Evolutionary conservation across 257 asterid species (phyloP), one percentile per base, ranked within the genome.

Genomic region (Solanum bulbocastanum): DNA sequence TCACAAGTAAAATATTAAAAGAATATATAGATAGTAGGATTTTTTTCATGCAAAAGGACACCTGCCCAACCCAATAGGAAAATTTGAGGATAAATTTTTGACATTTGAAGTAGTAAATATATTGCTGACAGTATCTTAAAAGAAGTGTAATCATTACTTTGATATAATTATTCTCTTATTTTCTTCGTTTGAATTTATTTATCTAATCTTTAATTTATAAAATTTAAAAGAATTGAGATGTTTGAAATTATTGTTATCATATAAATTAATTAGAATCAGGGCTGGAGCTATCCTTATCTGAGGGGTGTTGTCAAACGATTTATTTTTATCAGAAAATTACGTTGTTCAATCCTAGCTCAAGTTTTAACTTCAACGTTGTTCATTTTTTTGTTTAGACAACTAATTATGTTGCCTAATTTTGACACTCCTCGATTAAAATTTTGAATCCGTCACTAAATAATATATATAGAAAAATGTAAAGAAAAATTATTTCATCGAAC

Each of bases 1-100:
- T 68, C 74, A 68, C 74, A 68, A 68, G 20, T 49, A 39, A 5
- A 8, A 39, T 40, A 40, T 40, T 49, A 12, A 5, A 5, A 52
- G 33, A 22, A 65, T 16, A 69, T 71, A 71, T 6, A 15, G n/a
- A 30, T 4, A 69, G 40, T 69, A 69, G 22, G 18, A 8, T 5
- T 32, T 18, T 8, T 68, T 36, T 36, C 82, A 74, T 22, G 32
- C 20, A 74, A 74, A 74, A 74, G 82, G 82, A 74, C 82, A 74
- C 82, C 82, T 74, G 82, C 49, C 2, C 10, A 10, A 74, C 22
- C 83, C 83, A 76, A 39, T 76, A 39, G 83, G 83, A 76, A 39
- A 76, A 39, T 23, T 76, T 76, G 83, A 76, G 83, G 83, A 39
- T 76, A 76, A n/a, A 12, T 39, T 76, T 76, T 76, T 40, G 83